Conservation (phyloP, 1,284 basidiomycete genomes). For the Mrakiaceae sp. region DNA sequence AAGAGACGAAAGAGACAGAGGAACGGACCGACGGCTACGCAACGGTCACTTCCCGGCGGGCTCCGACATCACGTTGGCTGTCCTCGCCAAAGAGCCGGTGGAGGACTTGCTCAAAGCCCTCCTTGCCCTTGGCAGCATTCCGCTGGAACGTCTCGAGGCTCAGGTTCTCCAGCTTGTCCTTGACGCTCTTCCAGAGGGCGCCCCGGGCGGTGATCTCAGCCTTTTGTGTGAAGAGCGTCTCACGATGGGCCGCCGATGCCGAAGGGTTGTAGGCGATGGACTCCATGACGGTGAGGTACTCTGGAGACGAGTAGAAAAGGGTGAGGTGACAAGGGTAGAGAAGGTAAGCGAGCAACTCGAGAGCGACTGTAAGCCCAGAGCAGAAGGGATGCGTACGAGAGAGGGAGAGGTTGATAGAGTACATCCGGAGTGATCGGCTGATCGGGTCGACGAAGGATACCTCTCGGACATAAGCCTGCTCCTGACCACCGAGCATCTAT, state of each 20-base stretch:
- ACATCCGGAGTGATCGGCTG: slow-evolving; percentile 64
- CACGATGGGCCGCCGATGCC: slow-evolving; percentile 20
- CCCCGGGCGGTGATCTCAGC: slow-evolving; percentile 71
- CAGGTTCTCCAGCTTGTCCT: slow-evolving; percentile 69
- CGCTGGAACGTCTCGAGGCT: slow-evolving; percentile 73
- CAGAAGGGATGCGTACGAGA: not conserved
- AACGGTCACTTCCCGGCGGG: not conserved
- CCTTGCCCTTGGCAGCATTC: slow-evolving; percentile 73
- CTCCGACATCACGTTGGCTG: not conserved
- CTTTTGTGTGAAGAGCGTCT: slow-evolving; percentile 65
- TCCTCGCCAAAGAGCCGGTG: slow-evolving; percentile 42
- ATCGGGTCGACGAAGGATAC: slow-evolving; percentile 81
- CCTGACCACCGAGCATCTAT: slow-evolving; percentile 74
- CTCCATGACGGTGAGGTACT: slow-evolving; percentile 74
- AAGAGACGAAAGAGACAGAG: too few species aligned
- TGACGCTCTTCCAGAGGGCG: slow-evolving; percentile 61
- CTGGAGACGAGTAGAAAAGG: slow-evolving; percentile 17
- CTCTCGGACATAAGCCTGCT: slow-evolving; percentile 88
- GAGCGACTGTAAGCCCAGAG: too few species aligned
- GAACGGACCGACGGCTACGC: not conserved
- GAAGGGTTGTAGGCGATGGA: slow-evolving; percentile 72
- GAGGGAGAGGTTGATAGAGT: slow-evolving; percentile 50
- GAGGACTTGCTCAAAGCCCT: slow-evolving; percentile 76
- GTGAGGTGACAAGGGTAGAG: slow-evolving; percentile 21
- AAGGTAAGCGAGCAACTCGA: not conserved